These are phyloP conservation scores for Lentinula novae-zelandiae DNA, from an alignment of 1,284 basidiomycete species.

Conservation along the genomic window DNA sequence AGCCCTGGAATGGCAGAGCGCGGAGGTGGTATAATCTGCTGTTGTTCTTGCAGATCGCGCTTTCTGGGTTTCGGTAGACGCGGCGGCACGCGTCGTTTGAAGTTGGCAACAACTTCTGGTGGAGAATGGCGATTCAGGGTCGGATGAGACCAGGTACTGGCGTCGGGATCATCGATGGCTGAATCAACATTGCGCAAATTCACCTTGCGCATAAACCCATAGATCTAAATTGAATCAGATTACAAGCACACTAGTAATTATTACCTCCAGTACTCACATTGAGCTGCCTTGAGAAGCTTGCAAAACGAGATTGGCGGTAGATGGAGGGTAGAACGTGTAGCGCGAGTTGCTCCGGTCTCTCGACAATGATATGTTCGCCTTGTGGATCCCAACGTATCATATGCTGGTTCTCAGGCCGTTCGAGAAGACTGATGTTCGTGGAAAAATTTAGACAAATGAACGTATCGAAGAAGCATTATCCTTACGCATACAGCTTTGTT, in stretches of 20 bases:
- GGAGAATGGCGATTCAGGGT: conserved; percentile 85
- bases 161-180: conserved; percentile 88
- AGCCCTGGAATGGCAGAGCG: conserved; percentile 62
- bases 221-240: conserved; percentile 56
- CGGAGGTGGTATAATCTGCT: conserved; percentile 58
- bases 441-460: conserved; percentile 9
- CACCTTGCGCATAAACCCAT: conserved; percentile 94
- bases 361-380: conserved; percentile 89
- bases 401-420: conserved; percentile 82
- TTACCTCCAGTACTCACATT: conserved; percentile 63
- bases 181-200: conserved; percentile 89
- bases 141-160: conserved; percentile 90
- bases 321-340: conserved; percentile 86
- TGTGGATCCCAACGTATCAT: conserved; percentile 92
- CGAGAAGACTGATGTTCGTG: conserved; percentile 58
- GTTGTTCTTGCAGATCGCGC: conserved; percentile 62
- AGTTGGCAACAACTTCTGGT: conserved; percentile 82
- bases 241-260: conserved; percentile 21
- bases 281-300: conserved; percentile 90
- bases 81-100: conserved; percentile 91
- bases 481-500: conserved; percentile 82
- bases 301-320: conserved; percentile 90
- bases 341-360: conserved; percentile 84
- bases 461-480: conserved; percentile 20
- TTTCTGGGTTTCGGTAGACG: conserved; percentile 80